These are phyloP conservation scores for Abrus pulchellus DNA, from an alignment of 306 rosid genomes.

Conservation along the genomic window DNA sequence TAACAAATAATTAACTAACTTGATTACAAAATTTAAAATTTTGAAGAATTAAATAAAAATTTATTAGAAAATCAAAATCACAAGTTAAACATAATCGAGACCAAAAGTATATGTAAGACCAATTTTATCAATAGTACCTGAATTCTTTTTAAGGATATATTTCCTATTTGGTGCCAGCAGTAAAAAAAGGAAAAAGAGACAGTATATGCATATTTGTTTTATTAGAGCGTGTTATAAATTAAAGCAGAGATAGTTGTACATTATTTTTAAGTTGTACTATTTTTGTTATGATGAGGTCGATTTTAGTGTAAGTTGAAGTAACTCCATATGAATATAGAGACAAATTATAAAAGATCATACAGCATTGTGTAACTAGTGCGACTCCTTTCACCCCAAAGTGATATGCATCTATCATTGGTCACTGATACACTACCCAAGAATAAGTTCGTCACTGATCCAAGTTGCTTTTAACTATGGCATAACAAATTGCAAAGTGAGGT, in stretches of 20 bases:
- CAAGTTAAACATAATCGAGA: background rate
- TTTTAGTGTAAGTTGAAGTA: background rate
- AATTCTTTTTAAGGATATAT: background rate
- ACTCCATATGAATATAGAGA: background rate
- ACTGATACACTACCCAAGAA: background rate
- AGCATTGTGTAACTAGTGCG: constrained; percentile 30
- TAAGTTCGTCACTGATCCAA: constrained; percentile 37
- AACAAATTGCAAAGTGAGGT: constrained; percentile 44
- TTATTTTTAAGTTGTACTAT: background rate
- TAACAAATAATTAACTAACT: background rate
- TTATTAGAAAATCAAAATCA: background rate
- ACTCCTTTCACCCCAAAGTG: background rate
- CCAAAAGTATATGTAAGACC: background rate
- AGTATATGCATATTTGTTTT: background rate
- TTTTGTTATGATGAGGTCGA: background rate
- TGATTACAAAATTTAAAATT: background rate
- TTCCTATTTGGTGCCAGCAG: constrained; percentile 3
- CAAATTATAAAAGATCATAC: constrained; percentile 3
- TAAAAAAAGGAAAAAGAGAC: background rate
- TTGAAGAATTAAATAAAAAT: too few relatives aligned
- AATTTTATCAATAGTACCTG: background rate
- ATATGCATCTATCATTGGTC: constrained; percentile 12
- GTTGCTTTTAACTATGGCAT: constrained; percentile 31
- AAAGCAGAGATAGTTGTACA: background rate
- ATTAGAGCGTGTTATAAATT: background rate